Evolutionary conservation across 345 rosid species (phyloP).

Genomic region (Salix udensis): DNA sequence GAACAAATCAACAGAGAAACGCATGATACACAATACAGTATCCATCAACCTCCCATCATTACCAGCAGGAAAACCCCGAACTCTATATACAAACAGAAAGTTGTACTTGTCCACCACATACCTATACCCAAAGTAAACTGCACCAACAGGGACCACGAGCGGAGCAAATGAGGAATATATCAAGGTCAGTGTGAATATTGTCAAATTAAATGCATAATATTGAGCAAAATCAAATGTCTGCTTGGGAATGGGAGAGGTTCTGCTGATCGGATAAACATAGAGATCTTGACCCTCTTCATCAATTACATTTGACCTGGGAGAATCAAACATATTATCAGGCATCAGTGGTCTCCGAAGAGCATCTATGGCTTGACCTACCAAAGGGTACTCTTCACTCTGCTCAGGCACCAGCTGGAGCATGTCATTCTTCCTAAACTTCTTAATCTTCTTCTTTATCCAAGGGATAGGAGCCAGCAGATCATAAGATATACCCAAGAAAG

Average conservation of each 20-base stretch:
- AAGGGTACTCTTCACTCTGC: slow-evolving; percentile 69
- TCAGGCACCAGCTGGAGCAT: slow-evolving; percentile 97
- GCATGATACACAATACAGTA: slow-evolving; percentile 71
- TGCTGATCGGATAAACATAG: slow-evolving; percentile 70
- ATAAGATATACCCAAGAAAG: slow-evolving; percentile 89
- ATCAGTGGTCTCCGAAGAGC: slow-evolving; percentile 72
- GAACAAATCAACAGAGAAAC: slow-evolving; percentile 85
- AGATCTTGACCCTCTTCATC: slow-evolving; percentile 68
- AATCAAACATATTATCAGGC: slow-evolving; percentile 54
- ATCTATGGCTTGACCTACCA: slow-evolving; percentile 58
- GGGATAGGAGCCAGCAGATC: slow-evolving; percentile 92
- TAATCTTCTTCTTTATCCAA: slow-evolving; percentile 89
- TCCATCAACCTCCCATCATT: slow-evolving; percentile 99
- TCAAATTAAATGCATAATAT: slow-evolving; percentile 89
- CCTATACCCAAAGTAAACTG: slow-evolving; percentile 88
- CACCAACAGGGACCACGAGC: slow-evolving; percentile 89
- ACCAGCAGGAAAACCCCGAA: slow-evolving; percentile 90
- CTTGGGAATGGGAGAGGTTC: slow-evolving; percentile 86
- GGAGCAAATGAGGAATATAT: slow-evolving; percentile 92
- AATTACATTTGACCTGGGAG: slow-evolving; percentile 46
- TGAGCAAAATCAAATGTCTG: slow-evolving; percentile 96
- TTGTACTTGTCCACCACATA: slow-evolving; percentile 95
- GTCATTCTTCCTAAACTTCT: slow-evolving; percentile 83
- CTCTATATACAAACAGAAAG: slow-evolving; percentile 89
- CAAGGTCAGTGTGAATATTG: slow-evolving; percentile 87